These are phyloP conservation scores for Epichloe sp. DNA, from an alignment of 2,329 filamentous ascomycete genomes.

Conservation along the genomic window DNA sequence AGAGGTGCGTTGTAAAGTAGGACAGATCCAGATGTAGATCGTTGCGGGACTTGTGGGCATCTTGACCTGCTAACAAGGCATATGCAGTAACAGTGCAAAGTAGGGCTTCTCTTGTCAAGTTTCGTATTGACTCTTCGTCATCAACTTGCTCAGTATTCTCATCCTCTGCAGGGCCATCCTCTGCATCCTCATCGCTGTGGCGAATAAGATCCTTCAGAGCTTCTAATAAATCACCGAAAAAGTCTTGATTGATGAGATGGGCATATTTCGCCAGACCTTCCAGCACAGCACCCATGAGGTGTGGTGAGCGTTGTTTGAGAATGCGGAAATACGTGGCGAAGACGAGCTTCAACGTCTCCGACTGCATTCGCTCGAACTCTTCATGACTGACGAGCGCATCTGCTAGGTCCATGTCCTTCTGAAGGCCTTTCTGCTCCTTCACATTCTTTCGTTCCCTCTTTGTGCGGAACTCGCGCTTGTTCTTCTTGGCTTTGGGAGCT, in stretches of 20 bases:
- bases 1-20: conserved; percentile 92
- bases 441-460: conserved; percentile 74
- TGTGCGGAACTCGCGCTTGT: conserved; percentile 75
- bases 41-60: conserved; percentile 71
- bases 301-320: conserved; percentile 65
- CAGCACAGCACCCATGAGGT: conserved; percentile 91
- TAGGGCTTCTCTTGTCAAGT: conserved; percentile 73
- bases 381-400: conserved; percentile 87
- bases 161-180: conserved; percentile 26
- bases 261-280: conserved; percentile 90
- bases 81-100: conserved; percentile 95
- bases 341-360: conserved; percentile 89
- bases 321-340: conserved; percentile 94
- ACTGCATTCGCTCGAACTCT: conserved; percentile 85
- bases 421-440: conserved; percentile 75
- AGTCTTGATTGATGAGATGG: conserved; percentile 96
- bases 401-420: conserved; percentile 87
- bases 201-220: conserved; percentile 85
- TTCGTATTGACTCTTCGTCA: conserved; percentile 41
- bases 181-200: conserved; percentile 49
- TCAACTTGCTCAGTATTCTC: conserved; percentile 30
- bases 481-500: conserved; percentile 34
- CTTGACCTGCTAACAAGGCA: conserved; percentile 88
- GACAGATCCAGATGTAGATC: conserved; percentile 80
- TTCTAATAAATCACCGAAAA: conserved; percentile 92